Evolutionary conservation across 257 asterid genomes (phyloP), one percentile per base, ranked within the genome.

Genomic region (Gentiana dahurica): DNA sequence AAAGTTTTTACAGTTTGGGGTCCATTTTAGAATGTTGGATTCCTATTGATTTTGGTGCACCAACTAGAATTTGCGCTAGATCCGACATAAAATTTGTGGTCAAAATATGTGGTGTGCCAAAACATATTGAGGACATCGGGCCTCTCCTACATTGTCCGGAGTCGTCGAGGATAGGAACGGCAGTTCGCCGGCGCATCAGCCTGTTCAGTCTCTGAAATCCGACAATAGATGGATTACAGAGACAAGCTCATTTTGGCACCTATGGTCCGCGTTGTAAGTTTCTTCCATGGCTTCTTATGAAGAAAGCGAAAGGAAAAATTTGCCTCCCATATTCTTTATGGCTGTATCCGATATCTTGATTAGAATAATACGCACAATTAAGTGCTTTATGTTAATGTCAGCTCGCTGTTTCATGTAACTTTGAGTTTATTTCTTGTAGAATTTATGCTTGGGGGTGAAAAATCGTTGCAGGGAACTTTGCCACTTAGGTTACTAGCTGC

Each of bases 221-320:
- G 12, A 15, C 12, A 34, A 77, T 73, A 49, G 69, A 79, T 87
- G 59, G 91, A 85, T 57, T 87, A 82, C 65, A 70, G 82, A 67
- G 71, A 81, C 79, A 91, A 91, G 82, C 91, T 71, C 24, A 81
- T 87, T 44, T 83, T 91, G 71, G 98, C 96, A 32, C 98, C 95
- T 2, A 91, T 87, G 98, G 98, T 87, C 65, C 82, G 96, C 73
- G 85, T 82, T 52, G 98, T 90, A 69, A 77, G 96, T 72, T 43
- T 54, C 36, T 44, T 33, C 39, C 43, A 15, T 2, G 24, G 24
- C 24, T 24, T 24, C 24, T 24, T 24, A 24, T 24, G 24, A 24
- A 24, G 24, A 24, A 24, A 24, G 24, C 24, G 24, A 24, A 24
- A 24, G 24, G 24, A 24, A 24, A 24, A 24, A 24, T 24, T 36